Evolutionary conservation across 1,284 basidiomycete genomes (phyloP).

Genomic region (Neotropicomus parvogracilis): DNA sequence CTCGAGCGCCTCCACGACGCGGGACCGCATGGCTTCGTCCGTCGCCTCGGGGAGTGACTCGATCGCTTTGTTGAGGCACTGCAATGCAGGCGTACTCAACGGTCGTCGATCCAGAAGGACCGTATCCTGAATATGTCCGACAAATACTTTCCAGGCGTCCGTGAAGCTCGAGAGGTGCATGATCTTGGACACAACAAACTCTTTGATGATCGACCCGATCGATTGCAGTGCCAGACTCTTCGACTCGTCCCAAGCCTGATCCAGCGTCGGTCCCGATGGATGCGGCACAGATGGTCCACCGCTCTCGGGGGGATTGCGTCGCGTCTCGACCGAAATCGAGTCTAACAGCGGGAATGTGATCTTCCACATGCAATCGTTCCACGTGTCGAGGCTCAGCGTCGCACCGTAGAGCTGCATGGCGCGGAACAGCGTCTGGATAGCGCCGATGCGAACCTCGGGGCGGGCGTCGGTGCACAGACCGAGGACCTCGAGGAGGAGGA

Average conservation of each 20-base stretch:
- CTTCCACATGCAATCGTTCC: slow-evolving; percentile 87
- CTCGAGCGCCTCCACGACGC: slow-evolving; percentile 51
- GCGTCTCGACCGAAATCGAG: slow-evolving; percentile 58
- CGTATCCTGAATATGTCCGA: slow-evolving; percentile 64
- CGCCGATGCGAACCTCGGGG: slow-evolving; percentile 86
- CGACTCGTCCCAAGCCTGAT: slow-evolving; percentile 79
- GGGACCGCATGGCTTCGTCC: slow-evolving; percentile 40
- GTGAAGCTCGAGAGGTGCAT: slow-evolving; percentile 67
- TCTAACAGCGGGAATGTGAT: slow-evolving; percentile 88
- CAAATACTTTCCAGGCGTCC: slow-evolving; percentile 70
- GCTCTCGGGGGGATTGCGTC: slow-evolving; percentile 31
- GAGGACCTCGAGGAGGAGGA: slow-evolving; percentile 80
- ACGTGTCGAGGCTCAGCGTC: slow-evolving; percentile 73
- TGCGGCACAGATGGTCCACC: slow-evolving; percentile 15
- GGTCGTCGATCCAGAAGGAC: slow-evolving; percentile 66
- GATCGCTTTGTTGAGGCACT: slow-evolving; percentile 77
- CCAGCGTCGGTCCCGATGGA: slow-evolving; percentile 20
- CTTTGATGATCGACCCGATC: slow-evolving; percentile 78
- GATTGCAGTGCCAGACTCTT: slow-evolving; percentile 84
- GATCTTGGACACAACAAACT: slow-evolving; percentile 74
- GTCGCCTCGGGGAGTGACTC: slow-evolving; percentile 45
- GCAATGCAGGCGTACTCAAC: slow-evolving; percentile 76
- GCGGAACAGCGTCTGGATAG: slow-evolving; percentile 93
- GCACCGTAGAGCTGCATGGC: slow-evolving; percentile 91
- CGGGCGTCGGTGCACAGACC: slow-evolving; percentile 79